phyloP scores from a whole-genome alignment of 371 early-diverging fungal genomes.

The Lichtheimia corymbifera region DNA sequence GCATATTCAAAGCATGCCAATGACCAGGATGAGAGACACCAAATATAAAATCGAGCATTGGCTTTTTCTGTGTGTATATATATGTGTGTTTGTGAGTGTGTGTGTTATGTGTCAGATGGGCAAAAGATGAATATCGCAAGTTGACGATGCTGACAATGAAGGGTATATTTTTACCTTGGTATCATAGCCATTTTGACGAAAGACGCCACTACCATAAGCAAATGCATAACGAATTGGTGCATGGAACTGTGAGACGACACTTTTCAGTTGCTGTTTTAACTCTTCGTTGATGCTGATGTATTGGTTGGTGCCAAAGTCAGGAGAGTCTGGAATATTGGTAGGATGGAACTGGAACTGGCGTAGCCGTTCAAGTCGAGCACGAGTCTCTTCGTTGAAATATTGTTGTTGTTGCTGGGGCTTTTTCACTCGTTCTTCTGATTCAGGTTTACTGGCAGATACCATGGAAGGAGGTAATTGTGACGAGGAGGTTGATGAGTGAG shows the following conservation, averaged over 20 bases:
- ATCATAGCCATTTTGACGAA: slow-evolving; percentile 81
- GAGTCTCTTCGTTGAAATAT: slow-evolving; percentile 42
- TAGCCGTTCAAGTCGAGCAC: slow-evolving; percentile 32
- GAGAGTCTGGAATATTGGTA: slow-evolving; percentile 57
- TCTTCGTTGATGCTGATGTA: slow-evolving; percentile 64
- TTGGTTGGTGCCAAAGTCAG: slow-evolving; percentile 71
- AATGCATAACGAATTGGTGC: slow-evolving; percentile 85
- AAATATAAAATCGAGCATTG: slow-evolving; percentile 94
- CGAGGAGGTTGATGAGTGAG: background rate
- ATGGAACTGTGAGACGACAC: slow-evolving; percentile 58
- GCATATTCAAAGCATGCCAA: slow-evolving; percentile 95
- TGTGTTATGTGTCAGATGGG: too few species aligned
- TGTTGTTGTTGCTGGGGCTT: slow-evolving; percentile 9
- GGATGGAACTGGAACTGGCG: slow-evolving; percentile 51
- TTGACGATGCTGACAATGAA: background rate
- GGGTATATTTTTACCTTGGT: slow-evolving; percentile 49
- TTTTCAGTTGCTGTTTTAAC: slow-evolving; percentile 58
- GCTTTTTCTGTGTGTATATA: slow-evolving; percentile 52
- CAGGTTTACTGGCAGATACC: background rate
- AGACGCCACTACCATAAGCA: slow-evolving; percentile 96
- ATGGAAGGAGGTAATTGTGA: slow-evolving; percentile 2
- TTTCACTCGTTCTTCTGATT: background rate
- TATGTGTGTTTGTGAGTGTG: too few species aligned
- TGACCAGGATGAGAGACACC: slow-evolving; percentile 95
- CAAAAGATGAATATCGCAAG: background rate